These are phyloP conservation scores for Zoysia matrella DNA, from an alignment of 202 grass and related monocot species.

Conservation along the genomic window DNA sequence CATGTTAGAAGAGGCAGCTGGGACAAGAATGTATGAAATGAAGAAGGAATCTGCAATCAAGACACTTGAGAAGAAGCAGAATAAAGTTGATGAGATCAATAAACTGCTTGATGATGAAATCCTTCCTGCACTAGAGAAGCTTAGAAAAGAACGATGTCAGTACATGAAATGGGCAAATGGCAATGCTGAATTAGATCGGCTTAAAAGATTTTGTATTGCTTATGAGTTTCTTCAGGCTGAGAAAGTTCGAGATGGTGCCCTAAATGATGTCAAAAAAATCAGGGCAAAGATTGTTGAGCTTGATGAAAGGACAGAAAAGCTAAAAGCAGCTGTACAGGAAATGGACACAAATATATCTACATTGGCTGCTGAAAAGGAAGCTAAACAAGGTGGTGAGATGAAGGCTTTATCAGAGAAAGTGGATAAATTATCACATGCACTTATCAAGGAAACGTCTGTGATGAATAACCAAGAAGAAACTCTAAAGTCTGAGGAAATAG, in stretches of 20 bases:
- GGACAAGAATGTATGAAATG: too few species aligned
- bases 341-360: too few species aligned
- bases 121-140: too few species aligned
- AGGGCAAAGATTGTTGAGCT: slow-evolving; percentile 68
- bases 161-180: too few species aligned
- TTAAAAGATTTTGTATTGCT: slow-evolving; percentile 88
- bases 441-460: slow-evolving; percentile 94
- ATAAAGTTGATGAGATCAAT: too few species aligned
- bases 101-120: too few species aligned
- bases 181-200: slow-evolving; percentile 48
- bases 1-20: too few species aligned
- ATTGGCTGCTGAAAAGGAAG: too few species aligned
- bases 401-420: slow-evolving; percentile 7
- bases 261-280: slow-evolving; percentile 63
- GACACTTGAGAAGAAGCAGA: too few species aligned
- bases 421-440: slow-evolving; percentile 68
- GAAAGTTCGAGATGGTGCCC: slow-evolving; percentile 63
- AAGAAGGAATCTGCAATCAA: too few species aligned
- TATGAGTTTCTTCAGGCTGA: slow-evolving; percentile 91
- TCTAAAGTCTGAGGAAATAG: slow-evolving; percentile 68
- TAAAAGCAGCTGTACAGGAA: slow-evolving; percentile 62
- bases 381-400: too few species aligned
- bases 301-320: slow-evolving; percentile 63
- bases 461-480: slow-evolving; percentile 87
- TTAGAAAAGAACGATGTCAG: too few species aligned